A percentile compares a stretch with the other conserved stretches of the same genome.
Evolutionary conservation across 352 stramenopile species (phyloP).

Genomic region (Blastocystis sp.): DNA sequence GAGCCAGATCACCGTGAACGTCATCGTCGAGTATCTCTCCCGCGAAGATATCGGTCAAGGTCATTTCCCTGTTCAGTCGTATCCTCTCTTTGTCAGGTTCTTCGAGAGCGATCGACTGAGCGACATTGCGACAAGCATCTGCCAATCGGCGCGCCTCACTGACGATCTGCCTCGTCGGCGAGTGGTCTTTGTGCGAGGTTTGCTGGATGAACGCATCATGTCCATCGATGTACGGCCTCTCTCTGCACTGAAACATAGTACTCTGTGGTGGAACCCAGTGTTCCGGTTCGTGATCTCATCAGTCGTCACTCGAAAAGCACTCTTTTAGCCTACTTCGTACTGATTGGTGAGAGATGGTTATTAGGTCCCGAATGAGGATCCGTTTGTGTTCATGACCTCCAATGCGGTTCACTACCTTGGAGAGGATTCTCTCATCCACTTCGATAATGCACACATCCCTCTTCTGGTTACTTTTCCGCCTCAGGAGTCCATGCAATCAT

Average conservation of each 20-base stretch:
- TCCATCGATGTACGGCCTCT: background rate
- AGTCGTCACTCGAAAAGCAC: background rate
- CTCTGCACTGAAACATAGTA: background rate
- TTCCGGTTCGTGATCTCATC: background rate
- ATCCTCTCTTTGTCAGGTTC: background rate
- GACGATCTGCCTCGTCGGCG: background rate
- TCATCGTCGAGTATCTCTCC: constrained; percentile 8
- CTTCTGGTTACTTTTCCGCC: background rate
- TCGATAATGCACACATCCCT: background rate
- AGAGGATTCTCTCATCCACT: background rate
- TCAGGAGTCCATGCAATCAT: background rate
- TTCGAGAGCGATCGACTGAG: background rate
- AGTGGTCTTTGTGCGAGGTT: background rate
- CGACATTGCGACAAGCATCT: background rate
- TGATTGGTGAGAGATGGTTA: background rate
- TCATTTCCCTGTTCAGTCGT: background rate
- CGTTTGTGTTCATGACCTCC: background rate
- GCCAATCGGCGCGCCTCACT: background rate
- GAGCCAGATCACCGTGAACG: background rate
- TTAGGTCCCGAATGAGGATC: background rate
- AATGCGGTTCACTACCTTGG: background rate
- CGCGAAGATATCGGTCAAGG: background rate
- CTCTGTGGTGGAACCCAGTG: background rate
- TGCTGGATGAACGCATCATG: background rate
- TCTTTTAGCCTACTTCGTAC: background rate